These are phyloP conservation scores for Rhizopogon vulgaris DNA, from an alignment of 768 basidiomycete genomes.

Conservation along the genomic window DNA sequence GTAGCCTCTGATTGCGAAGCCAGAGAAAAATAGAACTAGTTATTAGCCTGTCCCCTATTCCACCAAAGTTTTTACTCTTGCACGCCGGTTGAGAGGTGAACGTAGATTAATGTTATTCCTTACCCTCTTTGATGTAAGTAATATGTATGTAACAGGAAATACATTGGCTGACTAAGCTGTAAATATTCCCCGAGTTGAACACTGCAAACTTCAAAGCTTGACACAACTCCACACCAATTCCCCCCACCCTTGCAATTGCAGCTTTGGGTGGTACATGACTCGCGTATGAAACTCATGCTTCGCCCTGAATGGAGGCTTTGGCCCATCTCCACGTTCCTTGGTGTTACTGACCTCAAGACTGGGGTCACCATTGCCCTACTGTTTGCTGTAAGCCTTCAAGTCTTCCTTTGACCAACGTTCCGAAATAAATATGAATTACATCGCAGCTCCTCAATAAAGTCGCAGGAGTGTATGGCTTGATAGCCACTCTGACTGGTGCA, in stretches of 20 bases:
- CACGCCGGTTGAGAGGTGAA: constrained; percentile 25
- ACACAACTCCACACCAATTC: too few species aligned
- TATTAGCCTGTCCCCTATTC: too few species aligned
- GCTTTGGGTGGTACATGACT: constrained; percentile 22
- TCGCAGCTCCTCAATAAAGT: constrained; percentile 89
- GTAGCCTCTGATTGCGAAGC: too few species aligned
- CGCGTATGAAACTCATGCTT: constrained; percentile 71
- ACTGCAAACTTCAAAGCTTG: background rate
- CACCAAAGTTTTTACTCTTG: constrained; percentile 6
- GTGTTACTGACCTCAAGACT: constrained; percentile 88
- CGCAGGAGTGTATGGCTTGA: constrained; percentile 92
- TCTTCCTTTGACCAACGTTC: background rate
- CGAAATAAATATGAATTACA: constrained; percentile 6
- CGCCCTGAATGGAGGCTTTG: constrained; percentile 80
- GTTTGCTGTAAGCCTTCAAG: constrained; percentile 64
- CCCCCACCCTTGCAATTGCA: background rate
- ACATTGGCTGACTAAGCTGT: background rate
- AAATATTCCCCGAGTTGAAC: background rate
- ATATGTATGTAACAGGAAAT: too few species aligned
- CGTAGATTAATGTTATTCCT: constrained; percentile 9
- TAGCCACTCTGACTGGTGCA: constrained; percentile 84
- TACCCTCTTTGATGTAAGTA: too few species aligned
- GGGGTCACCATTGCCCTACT: constrained; percentile 84
- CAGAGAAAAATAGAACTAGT: too few species aligned
- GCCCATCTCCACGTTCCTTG: constrained; percentile 79